Evolutionary conservation across 176 grass and related monocot species (phyloP), one percentile per base, ranked within the genome.

Genomic region (Bromus sterilis): DNA sequence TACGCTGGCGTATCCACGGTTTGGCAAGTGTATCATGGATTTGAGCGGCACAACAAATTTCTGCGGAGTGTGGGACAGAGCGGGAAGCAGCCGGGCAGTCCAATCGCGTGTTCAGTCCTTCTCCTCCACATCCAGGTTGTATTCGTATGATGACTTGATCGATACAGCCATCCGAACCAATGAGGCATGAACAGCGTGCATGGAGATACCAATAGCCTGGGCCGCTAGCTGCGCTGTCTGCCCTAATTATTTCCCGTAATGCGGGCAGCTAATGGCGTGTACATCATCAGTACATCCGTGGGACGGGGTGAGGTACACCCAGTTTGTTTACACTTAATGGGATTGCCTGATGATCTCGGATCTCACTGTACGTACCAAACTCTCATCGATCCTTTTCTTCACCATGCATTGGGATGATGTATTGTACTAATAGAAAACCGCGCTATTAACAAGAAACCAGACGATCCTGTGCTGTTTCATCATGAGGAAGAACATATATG

Each of bases 41-140:
- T 6, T 72, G 48, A 67, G 9, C 26, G 77, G 81, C 65, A 35
- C 28, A 75, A 6, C 77, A 80, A 21, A 56, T 79, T 80, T 73
- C 73, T 42, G 56, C 16, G 3, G 77, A 61, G 85, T 15, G 55
- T 39, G 53, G 85, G 72, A 36, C 80, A 83, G 21, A 33, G 29
- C 70, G 64, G 5, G 1, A 86, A 80, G 35, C 28, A 76, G 61
- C 46, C 44, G 75, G 78, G n/a, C 61, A 6, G 61, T 81, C 77
- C 41, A 85, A 76, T 85, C 82, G 32, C 30, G 12, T 35, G 75
- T n/a, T n/a, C n/a, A n/a, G n/a, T 67, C 66, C 37, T 49, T 26
- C 25, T 24, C 16, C 58, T 30, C 28, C n/a, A 4, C 20, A 58
- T 39, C 87, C 82, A 85, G 71, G 82, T 76, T 89, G 77, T 40